These are phyloP conservation scores for Pugionium dolabratum DNA, from an alignment of 345 rosid species.

Conservation along the genomic window DNA sequence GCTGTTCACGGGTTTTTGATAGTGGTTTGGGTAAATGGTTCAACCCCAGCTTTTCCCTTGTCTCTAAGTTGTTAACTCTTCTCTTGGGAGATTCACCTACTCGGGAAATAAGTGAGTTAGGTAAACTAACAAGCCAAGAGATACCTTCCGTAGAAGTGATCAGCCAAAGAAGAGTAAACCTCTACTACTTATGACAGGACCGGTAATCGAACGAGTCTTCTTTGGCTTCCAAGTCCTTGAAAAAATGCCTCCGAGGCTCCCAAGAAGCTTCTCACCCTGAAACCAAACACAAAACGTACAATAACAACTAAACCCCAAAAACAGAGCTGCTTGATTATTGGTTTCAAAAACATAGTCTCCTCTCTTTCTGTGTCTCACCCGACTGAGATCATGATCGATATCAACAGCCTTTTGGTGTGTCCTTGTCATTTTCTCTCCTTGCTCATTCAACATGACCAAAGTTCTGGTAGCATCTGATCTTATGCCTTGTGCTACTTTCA, in stretches of 20 bases:
- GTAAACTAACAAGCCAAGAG: slow-evolving; percentile 14
- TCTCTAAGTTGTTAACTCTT: slow-evolving; percentile 59
- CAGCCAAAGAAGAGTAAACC: slow-evolving; percentile 43
- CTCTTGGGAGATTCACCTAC: slow-evolving; percentile 42
- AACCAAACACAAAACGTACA: slow-evolving; percentile 34
- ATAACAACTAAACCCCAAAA: neutral
- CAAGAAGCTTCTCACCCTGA: slow-evolving; percentile 95
- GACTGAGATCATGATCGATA: slow-evolving; percentile 79
- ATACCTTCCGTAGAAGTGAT: neutral
- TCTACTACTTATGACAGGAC: slow-evolving; percentile 63
- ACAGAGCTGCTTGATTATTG: neutral
- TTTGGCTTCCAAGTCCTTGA: slow-evolving; percentile 92
- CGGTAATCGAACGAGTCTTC: slow-evolving; percentile 60
- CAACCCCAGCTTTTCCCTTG: slow-evolving; percentile 78
- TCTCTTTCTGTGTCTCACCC: slow-evolving; percentile 50
- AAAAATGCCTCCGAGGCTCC: slow-evolving; percentile 85
- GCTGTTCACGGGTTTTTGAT: slow-evolving; percentile 41
- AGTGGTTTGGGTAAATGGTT: slow-evolving; percentile 47
- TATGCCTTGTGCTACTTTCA: slow-evolving; percentile 85
- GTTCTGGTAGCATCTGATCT: slow-evolving; percentile 77
- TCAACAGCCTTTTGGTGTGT: slow-evolving; percentile 64
- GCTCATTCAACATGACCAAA: slow-evolving; percentile 76
- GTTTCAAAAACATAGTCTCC: slow-evolving; percentile 4
- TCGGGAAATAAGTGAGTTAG: neutral
- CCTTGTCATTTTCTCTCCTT: slow-evolving; percentile 75